Conservation (phyloP, 257 asterid genomes). For the Datura wrightii region DNA sequence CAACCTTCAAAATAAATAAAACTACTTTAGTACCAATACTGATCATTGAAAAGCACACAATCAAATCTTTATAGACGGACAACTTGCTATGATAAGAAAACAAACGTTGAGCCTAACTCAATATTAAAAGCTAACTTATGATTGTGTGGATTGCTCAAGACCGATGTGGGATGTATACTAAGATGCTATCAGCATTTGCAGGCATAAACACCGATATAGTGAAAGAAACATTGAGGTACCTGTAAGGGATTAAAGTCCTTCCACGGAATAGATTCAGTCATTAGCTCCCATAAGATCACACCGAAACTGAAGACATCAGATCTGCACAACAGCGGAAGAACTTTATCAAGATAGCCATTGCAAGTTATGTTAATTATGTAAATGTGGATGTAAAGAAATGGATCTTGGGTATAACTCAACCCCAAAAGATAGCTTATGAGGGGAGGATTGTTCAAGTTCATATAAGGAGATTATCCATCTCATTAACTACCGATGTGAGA, state of each 20-base stretch:
- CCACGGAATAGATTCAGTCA: slow-evolving; percentile 77
- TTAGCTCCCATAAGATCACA: slow-evolving; percentile 76
- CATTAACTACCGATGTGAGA: too few species aligned
- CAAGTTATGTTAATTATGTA: neutral
- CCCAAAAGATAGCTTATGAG: too few species aligned
- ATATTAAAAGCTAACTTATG: neutral
- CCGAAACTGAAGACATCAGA: slow-evolving; percentile 80
- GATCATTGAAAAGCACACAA: neutral
- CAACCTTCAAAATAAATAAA: slow-evolving; percentile 50
- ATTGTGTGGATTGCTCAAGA: neutral
- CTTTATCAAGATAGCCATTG: neutral
- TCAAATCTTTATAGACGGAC: neutral
- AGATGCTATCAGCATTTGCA: neutral
- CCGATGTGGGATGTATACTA: neutral
- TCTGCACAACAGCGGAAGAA: slow-evolving; percentile 44
- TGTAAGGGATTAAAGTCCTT: slow-evolving; percentile 60
- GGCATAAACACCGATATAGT: neutral
- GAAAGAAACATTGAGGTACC: slow-evolving; percentile 43
- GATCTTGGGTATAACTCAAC: too few species aligned
- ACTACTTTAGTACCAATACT: neutral
- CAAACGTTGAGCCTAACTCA: neutral
- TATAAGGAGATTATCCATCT: too few species aligned
- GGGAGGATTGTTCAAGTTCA: too few species aligned
- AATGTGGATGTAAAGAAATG: neutral
- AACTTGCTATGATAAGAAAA: neutral